Evolutionary conservation across 495 filamentous ascomycete species (phyloP), one percentile per base, ranked within the genome.

Genomic region (Neurospora sp.): DNA sequence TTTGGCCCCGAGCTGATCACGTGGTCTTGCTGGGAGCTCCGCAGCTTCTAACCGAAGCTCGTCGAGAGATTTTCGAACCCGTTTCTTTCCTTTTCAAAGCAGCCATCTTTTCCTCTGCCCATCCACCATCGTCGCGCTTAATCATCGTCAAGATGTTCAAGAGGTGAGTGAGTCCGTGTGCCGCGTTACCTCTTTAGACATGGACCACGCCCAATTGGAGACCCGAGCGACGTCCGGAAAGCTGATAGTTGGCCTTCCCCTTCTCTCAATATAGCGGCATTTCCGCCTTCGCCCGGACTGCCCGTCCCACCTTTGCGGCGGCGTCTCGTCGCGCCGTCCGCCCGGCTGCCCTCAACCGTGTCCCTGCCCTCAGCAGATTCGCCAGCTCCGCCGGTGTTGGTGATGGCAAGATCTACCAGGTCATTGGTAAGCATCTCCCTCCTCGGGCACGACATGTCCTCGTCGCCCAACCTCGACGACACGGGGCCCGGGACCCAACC

Each of bases 341-440:
- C 83, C 90, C 90, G 78, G 84, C 91, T 81, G 83, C 77, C 88
- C 75, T 88, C 82, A 85, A 81, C 87, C 82, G 89, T 88, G 81
- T 82, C 87, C 83, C 84, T 65, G 75, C 82, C 69, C 78, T 83
- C 84, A 89, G 89, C 80, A 87, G 92, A 80, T 90, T 91, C 79
- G 92, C 92, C 81, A 92, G 89, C 85, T 86, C 89, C 71, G 85
- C 89, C 74, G 82, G 87, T 77, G 85, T 81, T 73, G 84, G 87
- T 79, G 84, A 89, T 83, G 92, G 92, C 83, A 94, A 93, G 89
- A 91, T 95, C 84, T 90, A 95, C 88, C 92, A 95, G 87, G 88
- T 89, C 72, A 83, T 81, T 73, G 80, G 84, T 82, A 77, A 74
- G 73, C 53, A 61, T 27, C 69, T 69, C 40, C 44, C 38, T 59